A percentile compares a stretch with the other conserved stretches of the same genome.
These are phyloP conservation scores for Euphorbia lathyris DNA, from an alignment of 345 rosid species.

Conservation along the genomic window DNA sequence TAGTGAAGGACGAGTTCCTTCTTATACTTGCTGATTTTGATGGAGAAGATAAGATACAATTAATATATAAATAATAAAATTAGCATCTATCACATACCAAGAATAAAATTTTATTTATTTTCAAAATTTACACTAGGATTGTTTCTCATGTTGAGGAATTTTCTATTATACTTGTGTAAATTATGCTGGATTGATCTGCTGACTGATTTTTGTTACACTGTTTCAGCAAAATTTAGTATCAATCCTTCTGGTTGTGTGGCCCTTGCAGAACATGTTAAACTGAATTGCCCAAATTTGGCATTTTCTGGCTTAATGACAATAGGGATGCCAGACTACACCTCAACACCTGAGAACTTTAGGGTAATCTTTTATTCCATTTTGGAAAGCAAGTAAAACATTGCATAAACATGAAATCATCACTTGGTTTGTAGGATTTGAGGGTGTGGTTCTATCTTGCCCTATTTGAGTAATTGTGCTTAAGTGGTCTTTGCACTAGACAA, in stretches of 20 bases:
- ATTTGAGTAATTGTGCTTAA: no score
- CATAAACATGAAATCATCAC: constrained; percentile 1
- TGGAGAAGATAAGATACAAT: no score
- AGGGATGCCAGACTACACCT: constrained; percentile 83
- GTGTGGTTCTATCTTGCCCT: no score
- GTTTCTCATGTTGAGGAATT: neutral
- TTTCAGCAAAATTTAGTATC: constrained; percentile 83
- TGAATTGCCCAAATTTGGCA: constrained; percentile 58
- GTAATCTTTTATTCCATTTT: constrained; percentile 30
- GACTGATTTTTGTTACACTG: constrained; percentile 19
- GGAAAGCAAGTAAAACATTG: neutral
- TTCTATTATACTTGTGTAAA: neutral
- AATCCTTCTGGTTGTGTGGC: constrained; percentile 68
- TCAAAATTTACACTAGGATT: neutral
- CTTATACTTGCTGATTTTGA: no score
- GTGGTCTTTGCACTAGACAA: neutral
- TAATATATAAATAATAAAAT: no score
- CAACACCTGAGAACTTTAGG: constrained; percentile 89
- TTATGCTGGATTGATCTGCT: constrained; percentile 3
- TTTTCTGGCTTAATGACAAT: constrained; percentile 94
- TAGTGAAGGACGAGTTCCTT: no score
- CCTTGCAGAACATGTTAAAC: constrained; percentile 68
- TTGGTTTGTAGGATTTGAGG: neutral
- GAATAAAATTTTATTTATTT: no score
- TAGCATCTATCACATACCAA: no score